Evolutionary conservation across 2,329 filamentous ascomycete genomes (phyloP).

Genomic region (Neonectria faginata): DNA sequence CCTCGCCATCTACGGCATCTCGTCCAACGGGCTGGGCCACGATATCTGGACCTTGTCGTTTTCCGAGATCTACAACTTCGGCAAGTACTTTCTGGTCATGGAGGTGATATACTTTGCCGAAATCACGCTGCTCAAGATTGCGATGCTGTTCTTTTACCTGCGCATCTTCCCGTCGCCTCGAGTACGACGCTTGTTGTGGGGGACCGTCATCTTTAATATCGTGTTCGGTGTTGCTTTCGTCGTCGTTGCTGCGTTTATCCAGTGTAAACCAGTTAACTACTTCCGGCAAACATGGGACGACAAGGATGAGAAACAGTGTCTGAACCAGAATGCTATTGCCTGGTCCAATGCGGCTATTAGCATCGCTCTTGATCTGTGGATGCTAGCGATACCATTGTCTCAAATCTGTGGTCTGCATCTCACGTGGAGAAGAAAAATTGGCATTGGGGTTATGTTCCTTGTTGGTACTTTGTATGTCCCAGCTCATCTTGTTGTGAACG

Average conservation of each 20-base stretch:
- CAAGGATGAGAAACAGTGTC: slow-evolving; percentile 11
- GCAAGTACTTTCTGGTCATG: slow-evolving; percentile 15
- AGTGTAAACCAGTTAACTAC: slow-evolving; percentile 23
- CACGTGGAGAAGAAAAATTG: neutral
- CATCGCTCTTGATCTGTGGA: slow-evolving; percentile 12
- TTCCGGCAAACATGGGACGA: slow-evolving; percentile 26
- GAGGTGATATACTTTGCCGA: slow-evolving; percentile 21
- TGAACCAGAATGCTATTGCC: slow-evolving; percentile 13
- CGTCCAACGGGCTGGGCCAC: slow-evolving; percentile 15
- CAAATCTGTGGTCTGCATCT: neutral
- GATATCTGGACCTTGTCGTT: slow-evolving; percentile 21
- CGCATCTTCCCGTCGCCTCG: slow-evolving; percentile 16
- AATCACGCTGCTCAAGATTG: slow-evolving; percentile 22
- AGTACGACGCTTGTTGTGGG: slow-evolving; percentile 16
- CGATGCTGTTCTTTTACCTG: slow-evolving; percentile 28
- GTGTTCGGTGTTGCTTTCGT: slow-evolving; percentile 7
- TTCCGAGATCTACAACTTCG: neutral
- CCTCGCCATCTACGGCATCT: slow-evolving; percentile 7
- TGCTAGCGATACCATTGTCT: neutral
- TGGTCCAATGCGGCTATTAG: slow-evolving; percentile 28
- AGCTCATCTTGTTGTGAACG: neutral
- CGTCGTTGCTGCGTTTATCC: neutral
- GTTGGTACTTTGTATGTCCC: slow-evolving; percentile 6
- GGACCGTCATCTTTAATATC: neutral
- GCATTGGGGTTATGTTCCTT: neutral